Evolutionary conservation across 176 grass and related monocot species (phyloP).

Genomic region (Oryza punctata): DNA sequence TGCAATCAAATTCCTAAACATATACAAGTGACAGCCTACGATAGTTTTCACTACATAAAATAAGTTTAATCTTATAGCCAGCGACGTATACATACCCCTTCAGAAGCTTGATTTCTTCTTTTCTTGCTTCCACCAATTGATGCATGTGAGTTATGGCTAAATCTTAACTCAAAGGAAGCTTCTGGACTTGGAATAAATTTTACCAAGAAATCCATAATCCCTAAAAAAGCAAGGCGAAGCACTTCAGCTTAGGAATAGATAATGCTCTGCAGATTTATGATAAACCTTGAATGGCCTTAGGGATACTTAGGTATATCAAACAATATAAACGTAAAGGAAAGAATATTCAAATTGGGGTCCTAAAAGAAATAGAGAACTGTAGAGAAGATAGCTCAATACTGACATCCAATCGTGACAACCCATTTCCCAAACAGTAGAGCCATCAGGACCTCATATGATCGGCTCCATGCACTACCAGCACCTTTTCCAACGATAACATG

Average conservation of each 20-base stretch:
- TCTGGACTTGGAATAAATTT: slow-evolving; percentile 5
- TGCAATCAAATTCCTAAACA: background rate
- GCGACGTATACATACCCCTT: slow-evolving; percentile 33
- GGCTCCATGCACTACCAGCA: background rate
- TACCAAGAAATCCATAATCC: slow-evolving; percentile 15
- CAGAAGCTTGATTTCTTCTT: slow-evolving; percentile 36
- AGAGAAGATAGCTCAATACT: slow-evolving; percentile 15
- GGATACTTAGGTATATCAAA: background rate
- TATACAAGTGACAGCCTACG: background rate
- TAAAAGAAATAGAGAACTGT: background rate
- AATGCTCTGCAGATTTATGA: background rate
- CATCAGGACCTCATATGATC: slow-evolving; percentile 53
- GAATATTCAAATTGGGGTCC: background rate
- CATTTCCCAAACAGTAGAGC: slow-evolving; percentile 45
- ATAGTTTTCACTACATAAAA: background rate
- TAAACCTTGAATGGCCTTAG: background rate
- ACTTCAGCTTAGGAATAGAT: background rate
- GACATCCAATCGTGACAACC: slow-evolving; percentile 42
- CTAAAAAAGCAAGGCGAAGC: slow-evolving; percentile 21
- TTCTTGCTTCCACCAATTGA: slow-evolving; percentile 28
- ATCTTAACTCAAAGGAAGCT: slow-evolving; percentile 35
- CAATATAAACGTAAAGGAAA: background rate
- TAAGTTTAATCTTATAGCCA: background rate
- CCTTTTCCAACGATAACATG: slow-evolving; percentile 50
- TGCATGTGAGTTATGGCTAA: background rate